A percentile compares a stretch with the other conserved stretches of the same genome.
Evolutionary conservation across 106 monocot species (phyloP).

Genomic region (Hemerocallis citrina): DNA sequence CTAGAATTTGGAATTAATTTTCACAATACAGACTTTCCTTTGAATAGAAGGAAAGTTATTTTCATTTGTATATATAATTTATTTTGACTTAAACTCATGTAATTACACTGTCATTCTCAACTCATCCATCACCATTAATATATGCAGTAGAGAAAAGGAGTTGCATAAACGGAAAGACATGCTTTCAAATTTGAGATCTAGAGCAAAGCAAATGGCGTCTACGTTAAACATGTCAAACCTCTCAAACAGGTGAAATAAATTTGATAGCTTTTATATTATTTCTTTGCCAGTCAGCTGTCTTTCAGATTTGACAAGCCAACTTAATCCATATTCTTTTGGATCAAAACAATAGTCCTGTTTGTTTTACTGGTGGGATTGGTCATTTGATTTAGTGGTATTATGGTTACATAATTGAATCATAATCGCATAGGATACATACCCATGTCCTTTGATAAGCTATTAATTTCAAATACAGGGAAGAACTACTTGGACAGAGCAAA

Average conservation of each 20-base stretch:
- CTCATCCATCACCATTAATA: neutral
- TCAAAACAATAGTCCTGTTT: neutral
- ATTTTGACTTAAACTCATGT: no score
- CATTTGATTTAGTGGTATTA: neutral
- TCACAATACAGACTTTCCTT: no score
- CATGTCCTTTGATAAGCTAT: neutral
- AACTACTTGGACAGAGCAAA: constrained; percentile 44
- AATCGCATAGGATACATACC: neutral
- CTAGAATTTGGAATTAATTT: no score
- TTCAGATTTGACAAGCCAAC: neutral
- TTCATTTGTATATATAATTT: no score
- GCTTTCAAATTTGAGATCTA: constrained; percentile 54
- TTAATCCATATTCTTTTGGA: neutral
- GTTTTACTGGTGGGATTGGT: neutral
- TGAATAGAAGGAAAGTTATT: no score
- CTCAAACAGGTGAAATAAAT: constrained; percentile 35
- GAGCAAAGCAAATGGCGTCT: constrained; percentile 54
- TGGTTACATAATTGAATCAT: neutral
- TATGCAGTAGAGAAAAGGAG: constrained; percentile 57
- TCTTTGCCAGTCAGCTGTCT: neutral
- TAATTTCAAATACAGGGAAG: constrained; percentile 31
- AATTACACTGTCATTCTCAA: no score
- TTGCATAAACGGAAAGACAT: constrained; percentile 58
- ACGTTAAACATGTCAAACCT: constrained; percentile 58
- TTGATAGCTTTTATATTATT: neutral